Conservation (phyloP, 495 filamentous ascomycete genomes). For the Parathielavia hyrcaniae region DNA sequence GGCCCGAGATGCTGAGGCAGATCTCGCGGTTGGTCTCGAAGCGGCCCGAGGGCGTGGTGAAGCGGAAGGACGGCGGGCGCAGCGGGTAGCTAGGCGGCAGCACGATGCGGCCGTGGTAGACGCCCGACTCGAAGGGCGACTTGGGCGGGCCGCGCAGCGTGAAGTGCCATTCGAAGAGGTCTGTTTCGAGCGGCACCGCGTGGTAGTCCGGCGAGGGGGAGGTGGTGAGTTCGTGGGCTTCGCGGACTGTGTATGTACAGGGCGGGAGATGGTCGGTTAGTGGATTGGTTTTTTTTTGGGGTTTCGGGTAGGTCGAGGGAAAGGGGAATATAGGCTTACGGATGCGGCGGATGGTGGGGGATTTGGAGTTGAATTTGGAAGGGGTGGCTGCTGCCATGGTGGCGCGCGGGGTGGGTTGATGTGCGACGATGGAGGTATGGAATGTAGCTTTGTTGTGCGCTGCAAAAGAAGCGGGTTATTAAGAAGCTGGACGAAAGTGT, state of each 20-base stretch:
- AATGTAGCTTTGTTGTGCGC: no score
- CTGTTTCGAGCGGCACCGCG: constrained; percentile 72
- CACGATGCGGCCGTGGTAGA: constrained; percentile 94
- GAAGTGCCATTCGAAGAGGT: constrained; percentile 99
- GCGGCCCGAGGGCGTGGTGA: constrained; percentile 82
- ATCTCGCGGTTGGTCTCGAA: constrained; percentile 98
- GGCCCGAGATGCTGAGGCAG: constrained; percentile 84
- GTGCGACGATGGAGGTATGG: no score
- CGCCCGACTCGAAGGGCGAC: constrained; percentile 67
- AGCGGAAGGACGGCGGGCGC: constrained; percentile 86
- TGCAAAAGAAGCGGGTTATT: no score
- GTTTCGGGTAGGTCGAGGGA: constrained; percentile 11
- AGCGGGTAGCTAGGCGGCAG: constrained; percentile 85
- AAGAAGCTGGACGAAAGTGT: no score
- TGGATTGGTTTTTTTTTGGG: constrained; percentile 24
- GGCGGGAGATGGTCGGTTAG: constrained; percentile 23
- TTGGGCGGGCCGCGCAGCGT: constrained; percentile 84
- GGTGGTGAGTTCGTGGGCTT: constrained; percentile 74
- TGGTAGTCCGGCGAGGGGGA: constrained; percentile 75
- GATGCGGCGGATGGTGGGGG: constrained; percentile 74
- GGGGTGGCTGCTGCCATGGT: constrained; percentile 26
- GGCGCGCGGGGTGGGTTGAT: neutral
- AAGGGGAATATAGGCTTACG: constrained; percentile 39
- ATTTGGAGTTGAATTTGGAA: constrained; percentile 63
- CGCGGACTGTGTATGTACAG: constrained; percentile 51